Evolutionary conservation across 2,329 filamentous ascomycete genomes (phyloP), one percentile per base, ranked within the genome.

Genomic region (Neofusicoccum cordaticola): DNA sequence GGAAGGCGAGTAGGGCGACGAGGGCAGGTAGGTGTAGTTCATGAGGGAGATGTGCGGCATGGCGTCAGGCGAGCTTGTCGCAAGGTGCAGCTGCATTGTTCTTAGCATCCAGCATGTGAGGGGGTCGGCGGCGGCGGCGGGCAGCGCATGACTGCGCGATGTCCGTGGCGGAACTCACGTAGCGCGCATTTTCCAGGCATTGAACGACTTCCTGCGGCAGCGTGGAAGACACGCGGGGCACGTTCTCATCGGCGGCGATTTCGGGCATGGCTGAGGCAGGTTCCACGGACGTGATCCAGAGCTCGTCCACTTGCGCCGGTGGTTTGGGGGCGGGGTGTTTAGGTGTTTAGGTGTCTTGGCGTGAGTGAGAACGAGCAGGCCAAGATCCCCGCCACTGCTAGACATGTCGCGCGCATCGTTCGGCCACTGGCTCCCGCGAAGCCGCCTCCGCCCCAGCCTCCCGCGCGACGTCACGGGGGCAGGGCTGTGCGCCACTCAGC

Each of bases 21-120:
- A 88, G 44, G 93, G 90, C 22, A 99, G 90, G 80, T 97, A 98
- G 74, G 95, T 98, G 82, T 98, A 98, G 83, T 96, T 97, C 95
- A 99, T 99, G 69, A 99, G 87, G 42, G 93, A 96, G 69, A 98
- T 92, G 77, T 98, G 92, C 9, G 95, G 95, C 68, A 88, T 83
- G 73, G 95, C 90, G 70, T 90, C 84, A 71, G 88, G 88, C 77
- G 91, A 96, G 77, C 91, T 96, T 64, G 95, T 99, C 71, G 95
- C 93, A 62, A 99, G 90, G 79, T 99, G 95, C 70, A 99, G 92
- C 93, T 97, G 66, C 52, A 73, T 70, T 15, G 39, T 13, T 2
- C 12, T 58, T n/a, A 44, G 35, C 39, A 34, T 58, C 41, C 22
- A 42, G 9, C 27, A 37, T 31, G 58, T 63, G 69, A 66, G 68